Evolutionary conservation across 176 grass and related monocot species (phyloP).

Genomic region (Musa troglodytarum): DNA sequence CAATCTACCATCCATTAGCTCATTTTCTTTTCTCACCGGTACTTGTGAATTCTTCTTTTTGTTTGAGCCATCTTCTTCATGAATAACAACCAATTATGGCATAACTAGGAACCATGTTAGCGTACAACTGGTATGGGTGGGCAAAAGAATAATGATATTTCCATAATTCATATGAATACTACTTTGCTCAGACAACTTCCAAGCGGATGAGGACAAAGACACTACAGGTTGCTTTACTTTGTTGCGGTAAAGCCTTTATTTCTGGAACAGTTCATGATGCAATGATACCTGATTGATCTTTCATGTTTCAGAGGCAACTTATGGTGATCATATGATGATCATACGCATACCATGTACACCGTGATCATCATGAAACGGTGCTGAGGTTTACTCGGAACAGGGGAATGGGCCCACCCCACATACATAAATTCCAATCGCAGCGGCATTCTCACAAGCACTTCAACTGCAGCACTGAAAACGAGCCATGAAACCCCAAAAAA

Average conservation of each 20-base stretch:
- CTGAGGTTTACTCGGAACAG: too few relatives aligned
- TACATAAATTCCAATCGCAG: not conserved
- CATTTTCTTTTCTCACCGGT: too few relatives aligned
- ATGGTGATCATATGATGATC: too few relatives aligned
- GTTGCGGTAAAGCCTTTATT: not conserved
- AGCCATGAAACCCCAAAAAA: not conserved
- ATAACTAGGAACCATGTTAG: not conserved
- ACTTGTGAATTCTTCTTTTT: too few relatives aligned
- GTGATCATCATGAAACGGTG: not conserved
- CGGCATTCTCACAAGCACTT: not conserved
- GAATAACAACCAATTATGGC: too few relatives aligned
- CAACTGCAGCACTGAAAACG: not conserved
- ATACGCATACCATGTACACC: not conserved
- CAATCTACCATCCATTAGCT: too few relatives aligned
- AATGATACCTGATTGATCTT: not conserved
- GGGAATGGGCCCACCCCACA: too few relatives aligned
- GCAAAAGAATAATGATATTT: not conserved
- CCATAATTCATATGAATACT: not conserved
- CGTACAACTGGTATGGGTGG: not conserved
- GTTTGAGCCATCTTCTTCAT: too few relatives aligned
- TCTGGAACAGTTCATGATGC: not conserved
- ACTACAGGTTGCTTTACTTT: not conserved
- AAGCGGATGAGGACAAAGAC: not conserved
- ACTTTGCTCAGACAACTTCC: not conserved
- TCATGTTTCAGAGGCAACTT: not conserved